These are phyloP conservation scores for Chenopodium suecicum DNA, from an alignment of 148 eudicot genomes.

Conservation along the genomic window DNA sequence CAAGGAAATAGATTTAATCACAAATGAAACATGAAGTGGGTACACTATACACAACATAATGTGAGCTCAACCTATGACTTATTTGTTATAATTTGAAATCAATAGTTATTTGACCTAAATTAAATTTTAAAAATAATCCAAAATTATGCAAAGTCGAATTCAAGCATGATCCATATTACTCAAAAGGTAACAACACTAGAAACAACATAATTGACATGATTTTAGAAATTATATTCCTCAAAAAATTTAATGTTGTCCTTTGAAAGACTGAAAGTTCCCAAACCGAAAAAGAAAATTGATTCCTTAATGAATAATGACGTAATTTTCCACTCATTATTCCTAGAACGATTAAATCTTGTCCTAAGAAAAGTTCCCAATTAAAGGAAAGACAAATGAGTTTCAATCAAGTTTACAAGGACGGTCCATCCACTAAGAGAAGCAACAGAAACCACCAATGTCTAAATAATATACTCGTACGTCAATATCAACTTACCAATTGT, in stretches of 20 bases:
- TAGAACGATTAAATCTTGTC: neutral
- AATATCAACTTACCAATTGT: neutral
- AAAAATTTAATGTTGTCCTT: constrained; percentile 10
- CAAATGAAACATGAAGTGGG: too few species aligned
- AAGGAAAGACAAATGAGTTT: neutral
- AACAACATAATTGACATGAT: neutral
- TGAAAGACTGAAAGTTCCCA: constrained; percentile 14
- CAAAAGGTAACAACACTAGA: neutral
- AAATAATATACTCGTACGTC: neutral
- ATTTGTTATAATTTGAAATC: too few species aligned
- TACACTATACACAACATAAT: too few species aligned
- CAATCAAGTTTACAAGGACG: constrained; percentile 12
- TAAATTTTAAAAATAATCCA: neutral
- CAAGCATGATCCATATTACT: neutral
- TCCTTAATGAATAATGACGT: constrained; percentile 20
- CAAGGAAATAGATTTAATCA: too few species aligned
- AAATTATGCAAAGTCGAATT: neutral
- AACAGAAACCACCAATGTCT: neutral
- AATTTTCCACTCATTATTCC: neutral
- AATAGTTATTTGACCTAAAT: too few species aligned
- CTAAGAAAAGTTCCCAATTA: neutral
- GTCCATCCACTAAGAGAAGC: constrained; percentile 1
- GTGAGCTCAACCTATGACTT: too few species aligned
- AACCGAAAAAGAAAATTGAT: neutral
- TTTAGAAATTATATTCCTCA: neutral